phyloP scores from a whole-genome alignment of 2,329 filamentous ascomycete species.

The Pestalotiopsis sp. region DNA sequence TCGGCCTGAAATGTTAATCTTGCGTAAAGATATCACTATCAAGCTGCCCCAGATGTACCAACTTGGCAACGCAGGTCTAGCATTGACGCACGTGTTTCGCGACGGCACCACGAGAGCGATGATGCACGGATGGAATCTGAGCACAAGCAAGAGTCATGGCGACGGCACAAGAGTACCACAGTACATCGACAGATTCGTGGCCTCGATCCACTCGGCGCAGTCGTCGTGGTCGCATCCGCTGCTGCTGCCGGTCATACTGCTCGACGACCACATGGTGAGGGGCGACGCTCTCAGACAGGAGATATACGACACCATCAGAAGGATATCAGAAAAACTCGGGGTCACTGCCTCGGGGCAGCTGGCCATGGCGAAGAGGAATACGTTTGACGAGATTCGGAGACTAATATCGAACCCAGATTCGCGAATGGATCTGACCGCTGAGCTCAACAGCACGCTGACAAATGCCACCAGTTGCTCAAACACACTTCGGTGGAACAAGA shows the following conservation, averaged over 20 bases:
- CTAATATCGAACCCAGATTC: background rate
- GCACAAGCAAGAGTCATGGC: background rate
- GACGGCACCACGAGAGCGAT: background rate
- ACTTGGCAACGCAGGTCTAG: background rate
- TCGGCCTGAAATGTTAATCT: background rate
- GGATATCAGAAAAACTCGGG: background rate
- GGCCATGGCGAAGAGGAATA: background rate
- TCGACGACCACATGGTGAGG: background rate
- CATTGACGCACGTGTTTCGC: background rate
- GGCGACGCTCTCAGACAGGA: background rate
- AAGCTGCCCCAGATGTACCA: background rate
- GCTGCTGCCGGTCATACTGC: background rate
- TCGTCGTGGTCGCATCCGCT: background rate
- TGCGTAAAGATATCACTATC: background rate
- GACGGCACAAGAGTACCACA: background rate
- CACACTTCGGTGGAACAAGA: background rate
- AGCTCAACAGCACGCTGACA: background rate
- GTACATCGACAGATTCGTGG: background rate
- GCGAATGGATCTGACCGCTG: background rate
- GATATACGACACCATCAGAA: background rate
- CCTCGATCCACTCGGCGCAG: background rate
- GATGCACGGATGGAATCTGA: background rate
- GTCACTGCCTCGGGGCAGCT: background rate
- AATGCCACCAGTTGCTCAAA: background rate
- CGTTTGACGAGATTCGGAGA: background rate